Base-by-base conservation (phyloP, 2,329 filamentous ascomycete genomes). In the Aspergillus uvarum region DNA sequence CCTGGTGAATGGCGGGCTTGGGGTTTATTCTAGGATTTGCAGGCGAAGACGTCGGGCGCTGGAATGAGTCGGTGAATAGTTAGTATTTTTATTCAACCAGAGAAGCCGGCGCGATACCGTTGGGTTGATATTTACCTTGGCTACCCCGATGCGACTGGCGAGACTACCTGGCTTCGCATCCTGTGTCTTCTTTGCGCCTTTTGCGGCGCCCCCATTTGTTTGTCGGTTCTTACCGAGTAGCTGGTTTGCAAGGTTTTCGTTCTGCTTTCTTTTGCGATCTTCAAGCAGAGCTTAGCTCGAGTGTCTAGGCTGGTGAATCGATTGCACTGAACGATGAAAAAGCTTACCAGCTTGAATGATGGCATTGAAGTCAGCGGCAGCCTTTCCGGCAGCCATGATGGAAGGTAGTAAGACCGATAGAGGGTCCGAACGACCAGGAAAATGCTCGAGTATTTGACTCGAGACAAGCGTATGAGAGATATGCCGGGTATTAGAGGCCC, bases 101-200 rank as follows among this genome's bases (percentile, higher is more conserved):
- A 3, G 14, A 19, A 7, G 16, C 6, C n/a, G n/a, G 12, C 14
- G 38, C 38, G 21, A 29, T 21, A 26, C 11, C 11, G 16, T 44
- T 19, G 16, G 16, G 38, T 56, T 61, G 31, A 19, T 47, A 55
- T 62, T 62, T 75, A 79, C 84, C 80, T 88, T 88, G 61, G 79
- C 78, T 35, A 87, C 77, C 51, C 84, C 84, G 59, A 85, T 82
- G 72, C 85, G 79, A 73, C 85, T 87, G 54, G 85, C 83, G 31
- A 88, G 77, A 54, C 77, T 81, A 2, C 75, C 77, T 63, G 78
- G 80, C 70, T 74, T 79, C 68, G 75, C 63, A 71, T 73, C 70
- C 68, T 77, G 71, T 61, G 74, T 75, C 64, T 73, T 73, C 62
- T 67, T 77, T 50, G 74, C 70, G 38, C 72, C 66, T 54, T 76